A percentile compares a stretch with the other conserved stretches of the same genome.
These are phyloP conservation scores for Porcisia deanei DNA, from an alignment of 208 protist species.

Conservation along the genomic window DNA sequence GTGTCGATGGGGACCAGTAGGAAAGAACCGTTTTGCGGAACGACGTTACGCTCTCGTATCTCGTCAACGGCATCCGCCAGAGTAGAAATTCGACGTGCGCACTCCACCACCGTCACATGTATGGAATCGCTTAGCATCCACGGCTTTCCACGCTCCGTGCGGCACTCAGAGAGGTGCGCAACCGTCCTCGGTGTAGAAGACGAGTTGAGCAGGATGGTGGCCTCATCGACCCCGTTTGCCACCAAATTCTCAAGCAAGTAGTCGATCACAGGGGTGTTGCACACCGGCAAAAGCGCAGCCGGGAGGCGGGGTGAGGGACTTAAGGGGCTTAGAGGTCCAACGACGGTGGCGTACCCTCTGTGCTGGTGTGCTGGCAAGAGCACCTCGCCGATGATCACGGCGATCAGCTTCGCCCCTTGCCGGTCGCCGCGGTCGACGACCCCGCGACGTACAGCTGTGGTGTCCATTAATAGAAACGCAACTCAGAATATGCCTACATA, in stretches of 20 bases:
- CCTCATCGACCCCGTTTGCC: constrained; percentile 72
- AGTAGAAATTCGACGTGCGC: constrained; percentile 45
- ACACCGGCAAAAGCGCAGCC: constrained; percentile 80
- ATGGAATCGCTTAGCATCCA: constrained; percentile 75
- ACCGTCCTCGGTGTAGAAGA: constrained; percentile 45
- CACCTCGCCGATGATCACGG: constrained; percentile 72
- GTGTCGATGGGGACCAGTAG: constrained; percentile 80
- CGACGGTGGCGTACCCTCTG: constrained; percentile 11
- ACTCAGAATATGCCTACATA: neutral
- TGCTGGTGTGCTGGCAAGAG: constrained; percentile 34
- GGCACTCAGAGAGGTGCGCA: constrained; percentile 53
- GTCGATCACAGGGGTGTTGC: constrained; percentile 88
- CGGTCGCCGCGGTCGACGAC: constrained; percentile 20
- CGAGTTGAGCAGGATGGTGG: constrained; percentile 65
- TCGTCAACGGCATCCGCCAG: constrained; percentile 61
- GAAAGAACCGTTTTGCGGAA: constrained; percentile 76
- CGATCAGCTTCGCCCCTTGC: constrained; percentile 35
- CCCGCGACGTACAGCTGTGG: constrained; percentile 13
- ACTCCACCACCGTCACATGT: constrained; percentile 66
- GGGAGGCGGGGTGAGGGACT: constrained; percentile 55
- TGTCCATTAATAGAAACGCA: constrained; percentile 9
- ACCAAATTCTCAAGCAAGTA: constrained; percentile 88
- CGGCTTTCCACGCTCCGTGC: constrained; percentile 57
- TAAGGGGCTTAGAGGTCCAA: constrained; percentile 68
- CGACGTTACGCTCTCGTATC: constrained; percentile 76